phyloP scores from a whole-genome alignment of 2,329 filamentous ascomycete genomes.

The Cladophialophora chaetospira region DNA sequence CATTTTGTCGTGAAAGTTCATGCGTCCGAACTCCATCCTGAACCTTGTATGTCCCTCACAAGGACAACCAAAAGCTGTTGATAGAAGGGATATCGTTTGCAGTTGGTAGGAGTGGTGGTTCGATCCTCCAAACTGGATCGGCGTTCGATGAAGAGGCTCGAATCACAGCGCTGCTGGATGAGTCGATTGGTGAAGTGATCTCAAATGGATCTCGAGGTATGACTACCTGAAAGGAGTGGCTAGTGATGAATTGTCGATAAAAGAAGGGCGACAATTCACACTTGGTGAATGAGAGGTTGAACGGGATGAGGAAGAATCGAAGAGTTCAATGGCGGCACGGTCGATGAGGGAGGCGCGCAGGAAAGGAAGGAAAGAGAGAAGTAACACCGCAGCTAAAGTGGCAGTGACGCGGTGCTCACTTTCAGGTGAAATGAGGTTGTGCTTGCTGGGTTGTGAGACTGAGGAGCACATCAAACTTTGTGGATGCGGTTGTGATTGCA shows the following conservation, averaged over 20 bases:
- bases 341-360: constrained; percentile 18
- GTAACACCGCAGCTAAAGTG: not conserved
- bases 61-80: not conserved
- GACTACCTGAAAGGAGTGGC: constrained; percentile 23
- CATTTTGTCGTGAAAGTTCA: constrained; percentile 25
- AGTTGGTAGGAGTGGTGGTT: not conserved
- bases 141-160: not conserved
- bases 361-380: constrained; percentile 7
- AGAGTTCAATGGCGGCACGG: constrained; percentile 12
- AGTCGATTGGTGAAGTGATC: not conserved
- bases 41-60: not conserved
- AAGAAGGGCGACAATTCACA: constrained; percentile 42
- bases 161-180: constrained; percentile 14
- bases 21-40: constrained; percentile 18
- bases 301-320: constrained; percentile 26
- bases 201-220: not conserved
- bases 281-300: constrained; percentile 16
- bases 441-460: constrained; percentile 6
- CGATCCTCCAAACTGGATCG: not conserved
- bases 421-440: constrained; percentile 11
- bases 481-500: not conserved
- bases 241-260: constrained; percentile 36
- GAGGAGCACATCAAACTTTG: constrained; percentile 4
- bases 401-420: constrained; percentile 19
- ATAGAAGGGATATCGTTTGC: not conserved